Conservation (phyloP, 495 filamentous ascomycete genomes). For the Penicillium lividum region DNA sequence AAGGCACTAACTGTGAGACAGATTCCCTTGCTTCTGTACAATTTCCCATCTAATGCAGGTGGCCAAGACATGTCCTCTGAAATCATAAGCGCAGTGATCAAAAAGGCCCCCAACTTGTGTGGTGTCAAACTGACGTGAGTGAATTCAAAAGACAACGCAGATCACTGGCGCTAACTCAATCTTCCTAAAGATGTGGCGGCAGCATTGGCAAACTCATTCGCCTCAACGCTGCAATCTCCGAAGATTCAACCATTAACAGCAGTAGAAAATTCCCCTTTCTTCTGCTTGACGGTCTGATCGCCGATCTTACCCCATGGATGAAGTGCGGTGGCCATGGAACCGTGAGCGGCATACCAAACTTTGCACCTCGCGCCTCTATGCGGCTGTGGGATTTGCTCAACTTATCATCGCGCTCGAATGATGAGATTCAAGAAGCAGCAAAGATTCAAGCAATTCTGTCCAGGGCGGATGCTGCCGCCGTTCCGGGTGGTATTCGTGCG, state of each 20-base stretch:
- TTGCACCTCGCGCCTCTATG: slow-evolving; percentile 26
- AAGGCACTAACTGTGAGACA: slow-evolving; percentile 2
- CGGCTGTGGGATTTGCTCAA: slow-evolving; percentile 24
- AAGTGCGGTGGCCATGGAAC: slow-evolving; percentile 27
- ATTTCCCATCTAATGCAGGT: slow-evolving; percentile 26
- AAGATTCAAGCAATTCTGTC: slow-evolving; percentile 21
- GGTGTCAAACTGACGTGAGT: slow-evolving; percentile 25
- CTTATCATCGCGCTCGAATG: slow-evolving; percentile 7
- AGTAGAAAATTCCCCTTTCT: slow-evolving; percentile 20
- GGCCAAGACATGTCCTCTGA: slow-evolving; percentile 28
- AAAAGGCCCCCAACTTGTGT: slow-evolving; percentile 19
- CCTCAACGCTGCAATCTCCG: slow-evolving; percentile 16
- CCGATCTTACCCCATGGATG: slow-evolving; percentile 25
- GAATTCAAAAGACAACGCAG: too few species aligned
- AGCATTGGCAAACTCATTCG: slow-evolving; percentile 23
- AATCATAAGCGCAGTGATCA: slow-evolving; percentile 20
- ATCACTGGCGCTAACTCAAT: background rate
- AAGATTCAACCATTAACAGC: slow-evolving; percentile 11
- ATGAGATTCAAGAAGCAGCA: slow-evolving; percentile 13
- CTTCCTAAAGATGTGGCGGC: slow-evolving; percentile 20
- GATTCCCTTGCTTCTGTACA: slow-evolving; percentile 26
- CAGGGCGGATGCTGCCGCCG: slow-evolving; percentile 20
- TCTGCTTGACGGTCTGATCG: slow-evolving; percentile 23
- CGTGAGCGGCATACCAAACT: slow-evolving; percentile 27
- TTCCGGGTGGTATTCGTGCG: slow-evolving; percentile 25